Evolutionary conservation across 2,329 filamentous ascomycete genomes (phyloP).

Genomic region (Diaporthe capsici): DNA sequence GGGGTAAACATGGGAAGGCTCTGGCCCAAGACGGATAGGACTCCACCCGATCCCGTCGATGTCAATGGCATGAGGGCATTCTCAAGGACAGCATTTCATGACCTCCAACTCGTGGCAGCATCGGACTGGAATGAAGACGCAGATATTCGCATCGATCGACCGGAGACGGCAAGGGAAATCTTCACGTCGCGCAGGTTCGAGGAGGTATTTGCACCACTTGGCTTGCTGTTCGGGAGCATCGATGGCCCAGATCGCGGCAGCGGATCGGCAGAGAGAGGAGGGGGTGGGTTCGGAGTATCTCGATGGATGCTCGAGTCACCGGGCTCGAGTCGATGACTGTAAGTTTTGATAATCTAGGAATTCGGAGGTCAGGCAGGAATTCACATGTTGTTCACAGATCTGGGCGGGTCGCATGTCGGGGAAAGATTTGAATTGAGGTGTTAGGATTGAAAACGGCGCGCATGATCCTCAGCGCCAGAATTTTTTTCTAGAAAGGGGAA

Average conservation of each 20-base stretch:
- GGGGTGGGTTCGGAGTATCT: background rate
- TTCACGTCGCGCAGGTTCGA: constrained; percentile 52
- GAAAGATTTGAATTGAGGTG: background rate
- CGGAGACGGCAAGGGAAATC: constrained; percentile 64
- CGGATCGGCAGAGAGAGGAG: background rate
- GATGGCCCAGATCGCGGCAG: background rate
- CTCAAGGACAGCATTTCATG: constrained; percentile 66
- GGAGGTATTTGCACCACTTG: constrained; percentile 46
- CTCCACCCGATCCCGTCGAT: background rate
- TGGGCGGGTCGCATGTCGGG: background rate
- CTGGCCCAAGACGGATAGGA: background rate
- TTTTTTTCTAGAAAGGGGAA: background rate
- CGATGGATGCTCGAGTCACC: background rate
- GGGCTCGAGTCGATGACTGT: background rate
- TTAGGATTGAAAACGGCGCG: too few species aligned
- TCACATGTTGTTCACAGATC: background rate
- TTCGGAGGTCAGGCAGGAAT: background rate
- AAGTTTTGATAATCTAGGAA: background rate
- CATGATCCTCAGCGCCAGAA: background rate
- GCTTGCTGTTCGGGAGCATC: background rate
- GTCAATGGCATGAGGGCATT: background rate
- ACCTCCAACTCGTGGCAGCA: constrained; percentile 65
- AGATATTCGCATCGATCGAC: constrained; percentile 65
- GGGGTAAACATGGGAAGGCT: background rate
- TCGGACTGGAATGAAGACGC: constrained; percentile 65